A percentile compares a stretch with the other conserved stretches of the same genome.
These are phyloP conservation scores for Geotrichum citri-aurantii DNA, from an alignment of 1,139 yeast species.

Conservation along the genomic window DNA sequence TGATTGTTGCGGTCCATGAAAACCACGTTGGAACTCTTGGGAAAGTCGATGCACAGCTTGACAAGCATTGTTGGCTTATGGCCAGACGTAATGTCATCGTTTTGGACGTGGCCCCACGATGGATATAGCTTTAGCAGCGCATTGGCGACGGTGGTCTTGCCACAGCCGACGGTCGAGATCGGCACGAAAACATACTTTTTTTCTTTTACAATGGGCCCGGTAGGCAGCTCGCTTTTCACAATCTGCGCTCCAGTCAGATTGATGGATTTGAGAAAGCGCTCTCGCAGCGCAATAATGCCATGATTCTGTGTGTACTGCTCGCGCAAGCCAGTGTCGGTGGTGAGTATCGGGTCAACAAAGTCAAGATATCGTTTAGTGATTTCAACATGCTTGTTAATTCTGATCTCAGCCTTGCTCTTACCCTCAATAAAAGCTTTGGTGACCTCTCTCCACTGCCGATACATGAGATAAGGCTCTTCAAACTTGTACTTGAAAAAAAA, in stretches of 20 bases:
- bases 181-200: conserved; percentile 66
- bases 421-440: conserved; percentile 55
- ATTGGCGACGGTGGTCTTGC: conserved; percentile 78
- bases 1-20: conserved; percentile 83
- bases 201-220: neutral
- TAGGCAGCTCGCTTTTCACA: conserved; percentile 20
- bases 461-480: conserved; percentile 89
- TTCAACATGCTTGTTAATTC: conserved; percentile 48
- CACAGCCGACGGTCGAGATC: conserved; percentile 90
- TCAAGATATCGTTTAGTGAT: conserved; percentile 64
- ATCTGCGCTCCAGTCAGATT: conserved; percentile 47
- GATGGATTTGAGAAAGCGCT: conserved; percentile 46
- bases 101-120: conserved; percentile 74
- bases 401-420: conserved; percentile 43
- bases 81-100: conserved; percentile 61
- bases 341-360: conserved; percentile 54
- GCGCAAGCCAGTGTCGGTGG: conserved; percentile 38
- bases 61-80: conserved; percentile 43
- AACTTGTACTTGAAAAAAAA: conserved; percentile 91
- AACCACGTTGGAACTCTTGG: conserved; percentile 44
- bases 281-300: conserved; percentile 72
- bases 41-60: conserved; percentile 39
- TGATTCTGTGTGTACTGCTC: conserved; percentile 50
- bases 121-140: conserved; percentile 55
- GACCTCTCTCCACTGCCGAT: conserved; percentile 84